These are phyloP conservation scores for Punica granatum DNA, from an alignment of 345 rosid genomes.

Conservation along the genomic window DNA sequence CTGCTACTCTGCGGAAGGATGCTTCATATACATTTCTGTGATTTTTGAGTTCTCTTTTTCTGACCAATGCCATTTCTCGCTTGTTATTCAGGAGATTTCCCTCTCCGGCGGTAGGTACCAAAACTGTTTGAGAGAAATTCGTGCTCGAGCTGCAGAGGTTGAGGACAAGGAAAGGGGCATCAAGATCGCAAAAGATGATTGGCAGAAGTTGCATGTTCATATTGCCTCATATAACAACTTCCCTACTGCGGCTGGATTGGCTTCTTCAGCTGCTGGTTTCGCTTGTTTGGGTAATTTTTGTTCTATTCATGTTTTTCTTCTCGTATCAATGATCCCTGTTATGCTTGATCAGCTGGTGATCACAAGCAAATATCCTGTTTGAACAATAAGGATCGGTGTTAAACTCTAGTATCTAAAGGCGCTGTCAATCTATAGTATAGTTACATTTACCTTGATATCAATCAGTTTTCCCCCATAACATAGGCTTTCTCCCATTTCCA, in stretches of 20 bases:
- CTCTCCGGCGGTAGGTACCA: constrained; percentile 88
- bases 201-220: constrained; percentile 76
- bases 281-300: constrained; percentile 77
- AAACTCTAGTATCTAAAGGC: not conserved
- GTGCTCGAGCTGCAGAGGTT: constrained; percentile 67
- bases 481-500: not conserved
- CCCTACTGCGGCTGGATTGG: constrained; percentile 98
- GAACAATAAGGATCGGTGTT: not conserved
- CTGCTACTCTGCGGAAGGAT: not conserved
- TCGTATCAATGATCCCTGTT: not conserved
- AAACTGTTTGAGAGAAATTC: constrained; percentile 78
- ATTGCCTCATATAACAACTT: constrained; percentile 91
- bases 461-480: not conserved
- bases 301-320: not conserved
- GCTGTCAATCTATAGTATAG: not conserved
- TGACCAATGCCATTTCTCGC: not conserved
- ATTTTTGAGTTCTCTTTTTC: not conserved
- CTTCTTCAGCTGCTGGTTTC: constrained; percentile 98
- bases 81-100: constrained; percentile 61
- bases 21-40: not conserved
- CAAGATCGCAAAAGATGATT: constrained; percentile 70
- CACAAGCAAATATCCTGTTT: not conserved
- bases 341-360: constrained; percentile 1
- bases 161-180: constrained; percentile 76
- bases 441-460: not conserved